Conservation (phyloP, 306 rosid species). For the Hippophae rhamnoides region DNA sequence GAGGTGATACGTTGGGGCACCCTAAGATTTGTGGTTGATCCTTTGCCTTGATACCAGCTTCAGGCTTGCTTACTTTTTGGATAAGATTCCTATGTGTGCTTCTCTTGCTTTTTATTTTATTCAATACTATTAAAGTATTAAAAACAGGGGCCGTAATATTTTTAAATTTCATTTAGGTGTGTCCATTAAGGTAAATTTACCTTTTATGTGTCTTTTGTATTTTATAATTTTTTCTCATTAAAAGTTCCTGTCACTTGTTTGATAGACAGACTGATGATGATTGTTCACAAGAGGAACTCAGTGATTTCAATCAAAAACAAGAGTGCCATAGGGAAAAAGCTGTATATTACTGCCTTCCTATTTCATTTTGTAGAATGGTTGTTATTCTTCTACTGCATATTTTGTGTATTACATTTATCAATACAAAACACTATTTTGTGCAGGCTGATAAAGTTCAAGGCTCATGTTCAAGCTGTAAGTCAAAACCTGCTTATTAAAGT, state of each 20-base stretch:
- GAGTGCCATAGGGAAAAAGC: slow-evolving; percentile 29
- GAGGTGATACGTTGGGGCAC: slow-evolving; percentile 4
- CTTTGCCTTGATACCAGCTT: slow-evolving; percentile 9
- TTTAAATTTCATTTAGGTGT: slow-evolving; percentile 1
- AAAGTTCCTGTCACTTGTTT: slow-evolving; percentile 29
- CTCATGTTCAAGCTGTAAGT: slow-evolving; percentile 38
- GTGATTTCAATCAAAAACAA: slow-evolving; percentile 29
- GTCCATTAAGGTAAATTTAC: slow-evolving; percentile 7
- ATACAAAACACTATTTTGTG: slow-evolving; percentile 10
- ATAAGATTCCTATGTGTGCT: slow-evolving; percentile 2
- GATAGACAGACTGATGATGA: slow-evolving; percentile 48
- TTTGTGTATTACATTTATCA: slow-evolving; percentile 10
- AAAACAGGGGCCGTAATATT: neutral
- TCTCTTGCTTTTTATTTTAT: too few species aligned
- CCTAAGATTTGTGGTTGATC: slow-evolving; percentile 3
- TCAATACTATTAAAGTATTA: neutral
- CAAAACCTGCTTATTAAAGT: slow-evolving; percentile 14
- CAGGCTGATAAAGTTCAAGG: slow-evolving; percentile 51
- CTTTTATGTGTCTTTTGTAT: slow-evolving; percentile 14
- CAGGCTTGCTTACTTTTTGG: neutral
- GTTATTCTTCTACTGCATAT: neutral
- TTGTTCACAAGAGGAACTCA: slow-evolving; percentile 27
- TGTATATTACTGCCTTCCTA: slow-evolving; percentile 33
- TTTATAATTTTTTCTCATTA: slow-evolving; percentile 8
- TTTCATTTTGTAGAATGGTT: neutral